Percentiles rank a stretch among this genome's conserved stretches.
Evolutionary conservation across 805 yeast genomes (phyloP).

Genomic region (Yarrowia sp.): DNA sequence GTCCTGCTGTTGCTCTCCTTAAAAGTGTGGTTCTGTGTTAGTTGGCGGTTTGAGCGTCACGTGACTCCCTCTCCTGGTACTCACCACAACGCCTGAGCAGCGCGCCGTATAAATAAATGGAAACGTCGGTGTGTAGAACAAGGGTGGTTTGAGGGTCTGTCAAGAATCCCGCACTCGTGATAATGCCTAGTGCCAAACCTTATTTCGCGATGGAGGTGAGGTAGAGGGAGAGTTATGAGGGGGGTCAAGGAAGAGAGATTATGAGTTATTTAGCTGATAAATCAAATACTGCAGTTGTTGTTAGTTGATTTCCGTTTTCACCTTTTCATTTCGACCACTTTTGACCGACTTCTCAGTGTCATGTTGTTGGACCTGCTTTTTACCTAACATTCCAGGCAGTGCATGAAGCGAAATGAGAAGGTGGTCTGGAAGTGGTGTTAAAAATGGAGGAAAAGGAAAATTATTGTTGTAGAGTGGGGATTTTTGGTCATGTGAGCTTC

Average conservation of each 20-base stretch:
- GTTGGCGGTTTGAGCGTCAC: background rate
- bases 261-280: no score
- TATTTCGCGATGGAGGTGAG: conserved; percentile 10
- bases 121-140: background rate
- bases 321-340: no score
- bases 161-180: conserved; percentile 20
- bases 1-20: background rate
- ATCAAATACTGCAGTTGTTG: no score
- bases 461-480: no score
- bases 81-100: conserved; percentile 11
- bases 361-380: no score
- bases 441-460: no score
- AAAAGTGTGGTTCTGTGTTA: background rate
- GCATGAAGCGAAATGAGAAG: no score
- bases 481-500: no score
- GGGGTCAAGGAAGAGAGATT: background rate
- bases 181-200: conserved; percentile 19
- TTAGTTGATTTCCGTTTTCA: no score
- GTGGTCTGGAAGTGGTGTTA: no score
- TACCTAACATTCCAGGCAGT: no score
- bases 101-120: background rate
- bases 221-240: background rate
- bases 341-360: no score
- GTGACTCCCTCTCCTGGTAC: background rate
- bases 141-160: background rate